Evolutionary conservation across 2,329 filamentous ascomycete species (phyloP), one percentile per base, ranked within the genome.

Genomic region (Cordyceps pruinosa): DNA sequence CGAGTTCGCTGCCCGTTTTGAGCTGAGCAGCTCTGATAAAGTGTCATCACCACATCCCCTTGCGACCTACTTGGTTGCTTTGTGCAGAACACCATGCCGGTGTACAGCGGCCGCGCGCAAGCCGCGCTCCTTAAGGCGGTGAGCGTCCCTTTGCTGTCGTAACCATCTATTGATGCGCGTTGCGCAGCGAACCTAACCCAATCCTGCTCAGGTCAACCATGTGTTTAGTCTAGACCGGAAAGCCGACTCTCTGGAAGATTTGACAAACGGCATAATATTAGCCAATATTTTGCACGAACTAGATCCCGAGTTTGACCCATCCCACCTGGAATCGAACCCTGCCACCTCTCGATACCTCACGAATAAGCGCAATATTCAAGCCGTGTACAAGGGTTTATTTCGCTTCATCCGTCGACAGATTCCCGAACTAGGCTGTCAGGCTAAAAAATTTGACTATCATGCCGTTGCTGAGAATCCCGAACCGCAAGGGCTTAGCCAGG

Each of bases 61-160:
- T 15, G 17, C 15, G 19, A 26, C 9, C 8, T 21, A 46, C 17
- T 13, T 28, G 30, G 19, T 21, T 56, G 23, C 37, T 15, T n/a
- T 9, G 13, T 21, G n/a, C 19, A 23, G n/a, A 44, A 21, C 23
- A 47, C 17, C 56, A 76, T 75, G 73, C 70, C 73, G 23, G 45
- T 59, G 23, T 75, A 75, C 61, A 74, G 67, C 60, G 65, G 68
- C 52, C 69, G 70, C 62, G 76, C 77, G 68, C 79, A 81, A 72
- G 71, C 69, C 61, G 81, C 82, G 69, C 77, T 85, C 41, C 67
- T 84, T 51, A 77, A 78, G 70, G 83, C 82, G 72, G 79, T 83
- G 66, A 63, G 72, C 67, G n/a, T 37, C 12, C 21, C 37, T 60
- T 58, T 59, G 57, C 37, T 60, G 47, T 30, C 41, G 17, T 8